Evolutionary conservation across 2,329 filamentous ascomycete genomes (phyloP), one percentile per base, ranked within the genome.

Genomic region (Pestalotiopsis sp.): DNA sequence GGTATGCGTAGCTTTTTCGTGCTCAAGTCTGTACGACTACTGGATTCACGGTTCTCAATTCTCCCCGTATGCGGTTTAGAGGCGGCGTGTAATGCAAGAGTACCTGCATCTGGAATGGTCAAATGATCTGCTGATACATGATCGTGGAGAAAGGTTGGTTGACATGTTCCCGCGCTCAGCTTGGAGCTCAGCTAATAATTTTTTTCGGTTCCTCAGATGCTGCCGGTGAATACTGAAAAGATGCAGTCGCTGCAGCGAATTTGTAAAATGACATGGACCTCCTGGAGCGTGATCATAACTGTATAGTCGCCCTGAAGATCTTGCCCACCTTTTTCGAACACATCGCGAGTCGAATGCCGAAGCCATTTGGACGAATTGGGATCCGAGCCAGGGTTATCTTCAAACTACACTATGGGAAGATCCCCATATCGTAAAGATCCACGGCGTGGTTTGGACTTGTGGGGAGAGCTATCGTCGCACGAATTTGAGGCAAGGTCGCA

Each of bases 31-130:
- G 25, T 38, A 57, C 36, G 52, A 23, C 64, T 45, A 38, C 63
- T 57, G 49, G 63, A 45, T 39, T 66, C 31, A 36, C 60, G 31
- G 11, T 49, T 14, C 14, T 60, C 56, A 25, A 39, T 59, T 58
- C 36, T 64, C 31, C 31, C 62, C 45, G 59, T 45, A 66, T 45
- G 64, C 36, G 58, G 58, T 36, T 56, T 66, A 61, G 64, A 64
- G 38, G 60, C 64, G 41, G 66, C 68, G 64, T 56, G 58, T 45
- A 45, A 59, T 63, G 60, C 60, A 63, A 69, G 65, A 74, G 72
- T 72, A 72, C 72, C 70, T 74, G 72, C 68, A 68, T 72, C 69
- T 71, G 66, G 69, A 74, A 74, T 68, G 68, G 72, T 71, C 64
- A 70, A 69, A 41, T 69, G 68, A 64, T 71, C 68, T 71, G 72